These are phyloP conservation scores for Fragaria ananassa DNA, from an alignment of 306 rosid species.

Conservation along the genomic window DNA sequence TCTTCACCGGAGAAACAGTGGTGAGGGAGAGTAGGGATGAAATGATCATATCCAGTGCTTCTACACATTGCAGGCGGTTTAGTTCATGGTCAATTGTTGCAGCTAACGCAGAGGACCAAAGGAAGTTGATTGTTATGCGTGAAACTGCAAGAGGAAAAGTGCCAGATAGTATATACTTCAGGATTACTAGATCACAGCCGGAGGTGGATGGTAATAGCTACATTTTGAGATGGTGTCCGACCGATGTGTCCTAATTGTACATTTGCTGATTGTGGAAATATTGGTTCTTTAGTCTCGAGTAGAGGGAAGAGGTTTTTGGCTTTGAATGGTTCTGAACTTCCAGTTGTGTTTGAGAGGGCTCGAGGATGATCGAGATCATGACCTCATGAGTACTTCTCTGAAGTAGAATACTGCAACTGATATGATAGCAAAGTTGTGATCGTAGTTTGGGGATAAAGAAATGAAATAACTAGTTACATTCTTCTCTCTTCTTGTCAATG, in stretches of 20 bases:
- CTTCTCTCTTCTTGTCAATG: background rate
- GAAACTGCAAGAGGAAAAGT: background rate
- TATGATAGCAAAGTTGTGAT: background rate
- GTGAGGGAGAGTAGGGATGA: conserved; percentile 36
- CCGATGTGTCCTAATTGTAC: conserved; percentile 40
- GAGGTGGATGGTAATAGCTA: conserved; percentile 19
- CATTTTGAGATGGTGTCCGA: conserved; percentile 46
- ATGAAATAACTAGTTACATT: background rate
- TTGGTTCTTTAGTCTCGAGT: conserved; percentile 35
- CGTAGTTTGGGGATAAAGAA: background rate
- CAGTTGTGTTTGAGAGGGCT: conserved; percentile 28
- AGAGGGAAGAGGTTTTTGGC: conserved; percentile 38
- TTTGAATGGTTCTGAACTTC: conserved; percentile 39
- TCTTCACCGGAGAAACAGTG: conserved; percentile 20
- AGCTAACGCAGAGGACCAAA: background rate
- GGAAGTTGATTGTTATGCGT: conserved; percentile 32
- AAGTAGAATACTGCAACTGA: background rate
- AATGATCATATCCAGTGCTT: conserved; percentile 29
- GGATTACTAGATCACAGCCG: conserved; percentile 11
- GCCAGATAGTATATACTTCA: conserved; percentile 26
- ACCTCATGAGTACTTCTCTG: background rate
- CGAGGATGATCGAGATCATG: background rate
- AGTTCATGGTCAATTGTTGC: conserved; percentile 39
- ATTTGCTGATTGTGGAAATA: conserved; percentile 29
- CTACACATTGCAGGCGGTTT: conserved; percentile 25